Conservation (phyloP, 352 stramenopile genomes). For the Aphanomyces invadans region DNA sequence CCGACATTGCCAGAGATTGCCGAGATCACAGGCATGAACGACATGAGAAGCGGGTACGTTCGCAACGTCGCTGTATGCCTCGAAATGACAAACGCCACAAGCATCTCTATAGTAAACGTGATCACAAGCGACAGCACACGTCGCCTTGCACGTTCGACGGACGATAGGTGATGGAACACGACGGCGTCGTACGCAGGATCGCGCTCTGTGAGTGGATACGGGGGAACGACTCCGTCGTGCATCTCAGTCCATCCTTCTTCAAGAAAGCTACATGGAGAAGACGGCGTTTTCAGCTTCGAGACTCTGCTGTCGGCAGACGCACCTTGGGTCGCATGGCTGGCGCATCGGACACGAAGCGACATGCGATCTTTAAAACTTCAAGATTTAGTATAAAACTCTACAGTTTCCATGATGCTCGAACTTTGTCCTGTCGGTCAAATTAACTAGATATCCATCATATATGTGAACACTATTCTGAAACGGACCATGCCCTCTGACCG, state of each 20-base stretch:
- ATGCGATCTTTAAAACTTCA: neutral
- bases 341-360: neutral
- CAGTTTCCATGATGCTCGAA: too few relatives aligned
- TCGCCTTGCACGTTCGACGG: neutral
- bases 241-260: constrained; percentile 12
- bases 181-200: constrained; percentile 10
- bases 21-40: constrained; percentile 22
- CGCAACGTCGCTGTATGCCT: constrained; percentile 4
- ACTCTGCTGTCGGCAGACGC: neutral
- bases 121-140: constrained; percentile 2
- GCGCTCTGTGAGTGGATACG: neutral
- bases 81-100: constrained; percentile 19
- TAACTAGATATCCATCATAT: too few relatives aligned
- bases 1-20: constrained; percentile 18
- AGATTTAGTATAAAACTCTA: too few relatives aligned
- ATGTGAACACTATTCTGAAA: too few relatives aligned
- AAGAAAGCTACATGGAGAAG: neutral
- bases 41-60: constrained; percentile 18
- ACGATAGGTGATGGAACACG: constrained; percentile 1
- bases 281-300: neutral
- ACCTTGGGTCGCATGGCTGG: neutral
- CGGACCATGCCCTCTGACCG: too few relatives aligned
- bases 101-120: constrained; percentile 4
- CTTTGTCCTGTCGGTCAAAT: too few relatives aligned
- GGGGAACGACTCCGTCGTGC: neutral